phyloP scores from a whole-genome alignment of 345 rosid species.

The Eucalyptus microcorys region DNA sequence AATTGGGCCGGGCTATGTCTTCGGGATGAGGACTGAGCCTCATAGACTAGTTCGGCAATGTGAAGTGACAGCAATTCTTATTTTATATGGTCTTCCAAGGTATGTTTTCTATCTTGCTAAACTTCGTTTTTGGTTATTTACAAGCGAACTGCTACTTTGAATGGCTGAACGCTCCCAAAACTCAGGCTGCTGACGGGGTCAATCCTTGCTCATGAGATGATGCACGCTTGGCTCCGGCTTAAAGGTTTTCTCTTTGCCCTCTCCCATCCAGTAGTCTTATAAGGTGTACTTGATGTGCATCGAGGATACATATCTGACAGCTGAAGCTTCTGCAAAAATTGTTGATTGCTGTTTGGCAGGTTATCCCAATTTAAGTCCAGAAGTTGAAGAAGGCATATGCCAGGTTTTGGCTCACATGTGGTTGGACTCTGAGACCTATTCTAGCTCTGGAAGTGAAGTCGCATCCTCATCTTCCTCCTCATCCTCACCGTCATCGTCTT shows the following conservation, averaged over 20 bases:
- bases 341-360: constrained; percentile 21
- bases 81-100: constrained; percentile 94
- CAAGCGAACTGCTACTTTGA: not conserved
- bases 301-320: not conserved
- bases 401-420: constrained; percentile 97
- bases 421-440: constrained; percentile 83
- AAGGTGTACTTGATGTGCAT: not conserved
- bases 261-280: not conserved
- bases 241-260: constrained; percentile 33
- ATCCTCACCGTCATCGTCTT: constrained; percentile 16
- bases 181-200: constrained; percentile 91
- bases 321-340: not conserved
- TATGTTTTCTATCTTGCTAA: not conserved
- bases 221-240: constrained; percentile 99
- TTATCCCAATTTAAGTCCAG: constrained; percentile 74
- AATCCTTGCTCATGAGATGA: constrained; percentile 97
- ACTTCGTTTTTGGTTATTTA: not conserved
- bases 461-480: constrained; percentile 41
- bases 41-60: constrained; percentile 64
- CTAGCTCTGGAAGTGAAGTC: constrained; percentile 27
- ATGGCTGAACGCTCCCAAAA: not conserved
- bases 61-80: constrained; percentile 98
- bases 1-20: constrained; percentile 47
- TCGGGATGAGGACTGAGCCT: constrained; percentile 78
- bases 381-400: constrained; percentile 98